Evolutionary conservation across 2,329 filamentous ascomycete species (phyloP).

Genomic region (Fusarium concolor): DNA sequence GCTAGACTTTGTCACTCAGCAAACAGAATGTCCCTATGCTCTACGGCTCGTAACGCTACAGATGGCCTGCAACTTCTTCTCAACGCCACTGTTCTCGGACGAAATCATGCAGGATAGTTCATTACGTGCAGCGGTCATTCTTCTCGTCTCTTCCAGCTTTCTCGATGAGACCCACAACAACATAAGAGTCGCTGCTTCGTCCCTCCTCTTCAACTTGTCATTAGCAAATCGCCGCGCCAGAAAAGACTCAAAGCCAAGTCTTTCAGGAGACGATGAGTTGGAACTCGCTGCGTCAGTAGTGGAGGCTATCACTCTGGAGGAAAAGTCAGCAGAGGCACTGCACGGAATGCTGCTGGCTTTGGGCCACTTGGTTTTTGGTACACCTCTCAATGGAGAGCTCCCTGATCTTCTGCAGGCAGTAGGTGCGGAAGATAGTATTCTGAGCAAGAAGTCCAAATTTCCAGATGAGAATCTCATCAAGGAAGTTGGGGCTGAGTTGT

Average conservation of each 20-base stretch:
- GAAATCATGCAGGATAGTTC: conserved; percentile 66
- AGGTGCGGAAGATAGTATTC: conserved; percentile 76
- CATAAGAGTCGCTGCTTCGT: conserved; percentile 83
- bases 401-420: conserved; percentile 81
- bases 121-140: conserved; percentile 70
- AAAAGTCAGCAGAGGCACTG: conserved; percentile 75
- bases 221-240: conserved; percentile 75
- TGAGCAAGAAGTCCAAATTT: conserved; percentile 67
- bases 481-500: conserved; percentile 64
- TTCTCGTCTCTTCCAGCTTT: conserved; percentile 80
- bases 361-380: conserved; percentile 80
- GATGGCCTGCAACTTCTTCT: conserved; percentile 86
- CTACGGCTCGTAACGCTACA: conserved; percentile 87
- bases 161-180: conserved; percentile 80
- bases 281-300: conserved; percentile 85
- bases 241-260: conserved; percentile 64
- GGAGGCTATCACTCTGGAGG: conserved; percentile 74
- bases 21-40: conserved; percentile 77
- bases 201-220: conserved; percentile 85
- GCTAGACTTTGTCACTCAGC: conserved; percentile 67
- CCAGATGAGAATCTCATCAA: conserved; percentile 67
- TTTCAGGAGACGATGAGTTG: conserved; percentile 79
- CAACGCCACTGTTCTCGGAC: conserved; percentile 75
- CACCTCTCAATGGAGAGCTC: conserved; percentile 77
- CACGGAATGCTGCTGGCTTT: conserved; percentile 81